Percentiles rank a stretch among this genome's conserved stretches.
phyloP scores from a whole-genome alignment of 331 rosid species.

The Ulmus americana region DNA sequence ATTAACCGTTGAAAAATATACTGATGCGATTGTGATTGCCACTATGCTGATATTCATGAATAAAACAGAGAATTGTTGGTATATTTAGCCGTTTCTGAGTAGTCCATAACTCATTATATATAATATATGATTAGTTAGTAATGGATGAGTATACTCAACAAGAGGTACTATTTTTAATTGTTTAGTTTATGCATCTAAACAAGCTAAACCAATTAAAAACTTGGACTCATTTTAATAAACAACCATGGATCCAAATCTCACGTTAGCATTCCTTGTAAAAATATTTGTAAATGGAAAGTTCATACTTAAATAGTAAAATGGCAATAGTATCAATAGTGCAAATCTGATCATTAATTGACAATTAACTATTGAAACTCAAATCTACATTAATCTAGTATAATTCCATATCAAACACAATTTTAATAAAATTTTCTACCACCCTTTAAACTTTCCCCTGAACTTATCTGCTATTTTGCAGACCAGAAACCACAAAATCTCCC shows the following conservation, averaged over 20 bases:
- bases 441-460: neutral
- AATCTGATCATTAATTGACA: neutral
- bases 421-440: neutral
- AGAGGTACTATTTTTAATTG: too few species aligned
- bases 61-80: too few species aligned
- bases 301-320: neutral
- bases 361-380: neutral
- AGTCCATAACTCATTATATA: too few species aligned
- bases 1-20: too few species aligned
- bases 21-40: too few species aligned
- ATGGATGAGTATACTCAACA: too few species aligned
- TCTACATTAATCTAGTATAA: conserved; percentile 2
- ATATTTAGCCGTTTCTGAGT: too few species aligned
- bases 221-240: neutral
- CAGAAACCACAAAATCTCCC: conserved; percentile 2
- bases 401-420: neutral
- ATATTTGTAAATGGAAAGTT: too few species aligned
- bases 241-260: neutral
- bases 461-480: neutral
- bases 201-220: too few species aligned
- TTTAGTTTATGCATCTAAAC: too few species aligned
- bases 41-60: too few species aligned
- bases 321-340: neutral
- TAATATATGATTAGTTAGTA: too few species aligned
- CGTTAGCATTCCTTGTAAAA: neutral